phyloP scores from a whole-genome alignment of 805 yeast species.

The Teunomyces cretensis region DNA sequence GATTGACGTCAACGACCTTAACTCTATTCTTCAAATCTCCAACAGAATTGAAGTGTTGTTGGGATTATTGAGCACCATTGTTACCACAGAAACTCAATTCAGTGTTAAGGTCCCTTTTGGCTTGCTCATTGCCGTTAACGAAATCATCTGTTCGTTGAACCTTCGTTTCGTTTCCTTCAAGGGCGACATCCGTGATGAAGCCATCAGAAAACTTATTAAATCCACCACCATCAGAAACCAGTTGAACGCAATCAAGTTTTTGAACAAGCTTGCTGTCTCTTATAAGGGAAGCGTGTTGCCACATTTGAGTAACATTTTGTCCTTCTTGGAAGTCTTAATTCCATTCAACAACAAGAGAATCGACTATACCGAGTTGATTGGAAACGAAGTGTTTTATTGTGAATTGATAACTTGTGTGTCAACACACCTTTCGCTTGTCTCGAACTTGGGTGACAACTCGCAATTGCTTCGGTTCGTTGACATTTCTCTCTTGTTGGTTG shows the following conservation, averaged over 20 bases:
- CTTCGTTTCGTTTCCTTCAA: constrained; percentile 54
- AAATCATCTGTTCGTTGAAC: constrained; percentile 56
- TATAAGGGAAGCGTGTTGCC: constrained; percentile 45
- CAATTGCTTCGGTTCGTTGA: constrained; percentile 58
- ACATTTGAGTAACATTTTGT: constrained; percentile 49
- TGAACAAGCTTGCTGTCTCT: constrained; percentile 33
- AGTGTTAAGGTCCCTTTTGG: constrained; percentile 67
- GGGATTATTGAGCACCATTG: constrained; percentile 38
- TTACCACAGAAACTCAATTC: constrained; percentile 52
- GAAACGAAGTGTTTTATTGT: constrained; percentile 41
- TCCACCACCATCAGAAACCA: constrained; percentile 47
- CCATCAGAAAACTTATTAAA: constrained; percentile 44
- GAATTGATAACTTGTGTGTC: constrained; percentile 31
- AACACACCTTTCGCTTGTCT: constrained; percentile 28
- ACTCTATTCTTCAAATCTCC: constrained; percentile 51
- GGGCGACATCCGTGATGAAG: constrained; percentile 57
- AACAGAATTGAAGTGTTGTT: constrained; percentile 49
- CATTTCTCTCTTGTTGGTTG: constrained; percentile 45
- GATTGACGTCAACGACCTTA: constrained; percentile 60
- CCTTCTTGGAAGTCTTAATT: constrained; percentile 56
- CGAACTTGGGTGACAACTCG: constrained; percentile 48
- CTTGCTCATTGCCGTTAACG: constrained; percentile 47
- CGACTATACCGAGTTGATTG: constrained; percentile 29
- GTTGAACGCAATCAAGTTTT: constrained; percentile 41
- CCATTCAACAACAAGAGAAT: constrained; percentile 48